Evolutionary conservation across 257 asterid genomes (phyloP), one percentile per base, ranked within the genome.

Genomic region (Solanum appendiculatum): DNA sequence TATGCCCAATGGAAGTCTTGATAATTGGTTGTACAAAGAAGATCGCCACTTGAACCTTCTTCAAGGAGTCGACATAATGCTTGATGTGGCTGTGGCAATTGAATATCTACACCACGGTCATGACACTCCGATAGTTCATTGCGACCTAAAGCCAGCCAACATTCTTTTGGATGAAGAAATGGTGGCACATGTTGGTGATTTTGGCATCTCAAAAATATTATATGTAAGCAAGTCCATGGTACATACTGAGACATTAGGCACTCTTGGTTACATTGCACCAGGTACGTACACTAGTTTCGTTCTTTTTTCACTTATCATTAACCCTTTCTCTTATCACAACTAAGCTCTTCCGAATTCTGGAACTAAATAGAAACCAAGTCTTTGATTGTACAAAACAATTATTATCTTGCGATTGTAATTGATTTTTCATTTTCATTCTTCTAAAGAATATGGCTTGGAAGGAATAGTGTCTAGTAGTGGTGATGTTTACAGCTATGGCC

Each of bases 241-340:
- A 7, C 90, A 81, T 6, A 91, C 92, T 1, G 70, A 66, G 77
- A 91, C 91, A 11, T 83, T 91, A 15, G 93, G 90, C 11, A 90
- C 93, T 15, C 54, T 91, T 27, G 93, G 92, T 75, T 90, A 90
- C 70, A 87, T 90, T 14, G 93, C 93, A 16, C 93, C 91, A 88
- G 93, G 92, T 90, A 89, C 9, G 33, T 69, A 70, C 40, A 33
- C 6, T 31, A 14, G 58, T 80, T 9, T 40, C 9, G 13, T 25
- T 60, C 34, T 25, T 40, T 40, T 70, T 6, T 33, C 5, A 27
- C 48, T 84, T 56, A 84, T 21, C 10, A 16, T 34, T 51, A 51
- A 51, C 60, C 23, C 60, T 69, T 69, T 69, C 77, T 69, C 42
- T 33, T 69, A 33, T 69, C 42, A 75, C 15, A 75, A 75, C 27